phyloP scores from a whole-genome alignment of 495 filamentous ascomycete species.

The Poronia punctata region DNA sequence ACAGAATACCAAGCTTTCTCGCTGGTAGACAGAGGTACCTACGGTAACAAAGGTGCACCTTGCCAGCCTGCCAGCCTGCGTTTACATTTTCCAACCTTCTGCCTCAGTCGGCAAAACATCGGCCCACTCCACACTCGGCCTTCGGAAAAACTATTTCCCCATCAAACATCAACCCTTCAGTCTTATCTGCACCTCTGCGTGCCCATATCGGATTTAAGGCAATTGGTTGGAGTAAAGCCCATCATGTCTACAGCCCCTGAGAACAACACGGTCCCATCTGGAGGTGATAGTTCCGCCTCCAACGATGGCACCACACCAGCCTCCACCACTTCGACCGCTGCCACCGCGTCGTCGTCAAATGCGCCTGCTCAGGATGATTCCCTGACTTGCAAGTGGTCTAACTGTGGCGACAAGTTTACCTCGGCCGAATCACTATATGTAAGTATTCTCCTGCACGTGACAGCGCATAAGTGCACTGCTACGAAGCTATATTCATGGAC shows the following conservation, averaged over 20 bases:
- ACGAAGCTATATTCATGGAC: too few species aligned
- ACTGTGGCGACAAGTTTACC: constrained; percentile 73
- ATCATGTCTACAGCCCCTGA: constrained; percentile 25
- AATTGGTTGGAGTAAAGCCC: too few species aligned
- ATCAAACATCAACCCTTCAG: too few species aligned
- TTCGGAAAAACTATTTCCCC: too few species aligned
- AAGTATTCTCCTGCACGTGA: constrained; percentile 31
- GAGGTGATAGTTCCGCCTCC: constrained; percentile 29
- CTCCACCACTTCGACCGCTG: constrained; percentile 29
- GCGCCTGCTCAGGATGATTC: constrained; percentile 45
- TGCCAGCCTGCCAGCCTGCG: too few species aligned
- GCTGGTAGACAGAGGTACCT: too few species aligned
- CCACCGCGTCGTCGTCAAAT: constrained; percentile 29
- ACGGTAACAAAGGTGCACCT: too few species aligned
- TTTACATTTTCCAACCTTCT: not conserved
- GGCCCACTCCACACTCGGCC: too few species aligned
- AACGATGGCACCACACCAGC: constrained; percentile 40
- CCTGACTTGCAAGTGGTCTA: constrained; percentile 78
- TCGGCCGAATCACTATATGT: constrained; percentile 86
- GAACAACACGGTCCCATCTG: constrained; percentile 18
- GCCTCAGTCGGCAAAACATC: not conserved
- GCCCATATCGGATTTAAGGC: too few species aligned
- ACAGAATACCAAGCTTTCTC: too few species aligned
- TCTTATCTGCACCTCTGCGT: too few species aligned
- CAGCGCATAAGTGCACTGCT: constrained; percentile 15